Evolutionary conservation across 2,329 filamentous ascomycete species (phyloP).

Genomic region (Paecilomyces dactylethromorphus): DNA sequence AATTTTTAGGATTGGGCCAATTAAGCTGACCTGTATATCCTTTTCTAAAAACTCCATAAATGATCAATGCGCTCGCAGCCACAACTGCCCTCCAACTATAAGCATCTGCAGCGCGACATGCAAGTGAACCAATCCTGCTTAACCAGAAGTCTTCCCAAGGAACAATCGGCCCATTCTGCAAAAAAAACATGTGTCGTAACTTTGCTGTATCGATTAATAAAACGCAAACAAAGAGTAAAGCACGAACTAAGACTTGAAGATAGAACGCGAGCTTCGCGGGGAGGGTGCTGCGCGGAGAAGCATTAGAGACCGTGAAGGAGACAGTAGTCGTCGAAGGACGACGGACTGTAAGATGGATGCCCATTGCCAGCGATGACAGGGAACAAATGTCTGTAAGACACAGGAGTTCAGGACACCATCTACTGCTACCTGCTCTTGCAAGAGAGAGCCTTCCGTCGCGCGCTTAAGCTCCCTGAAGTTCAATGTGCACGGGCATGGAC

Average conservation of each 20-base stretch:
- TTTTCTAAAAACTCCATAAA: constrained; percentile 41
- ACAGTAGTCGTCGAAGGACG: constrained; percentile 79
- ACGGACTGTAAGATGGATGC: constrained; percentile 42
- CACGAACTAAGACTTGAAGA: constrained; percentile 39
- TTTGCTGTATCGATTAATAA: constrained; percentile 30
- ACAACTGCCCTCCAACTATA: constrained; percentile 38
- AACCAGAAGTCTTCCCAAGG: constrained; percentile 27
- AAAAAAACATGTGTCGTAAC: constrained; percentile 21
- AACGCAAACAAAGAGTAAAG: constrained; percentile 36
- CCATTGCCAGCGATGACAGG: constrained; percentile 42
- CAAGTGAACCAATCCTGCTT: constrained; percentile 21
- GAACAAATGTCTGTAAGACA: not conserved
- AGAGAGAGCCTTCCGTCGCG: not conserved
- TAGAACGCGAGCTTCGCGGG: constrained; percentile 39
- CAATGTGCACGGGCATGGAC: not conserved
- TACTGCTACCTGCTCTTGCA: not conserved
- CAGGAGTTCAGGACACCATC: not conserved
- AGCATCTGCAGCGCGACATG: constrained; percentile 29
- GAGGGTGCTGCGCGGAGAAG: constrained; percentile 46
- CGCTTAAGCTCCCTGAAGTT: not conserved
- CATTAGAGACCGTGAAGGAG: constrained; percentile 85
- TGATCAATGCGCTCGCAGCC: constrained; percentile 29
- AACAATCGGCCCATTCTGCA: constrained; percentile 16
- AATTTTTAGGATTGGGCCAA: not conserved
- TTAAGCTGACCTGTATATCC: constrained; percentile 44